Base-by-base conservation (phyloP, 2,329 filamentous ascomycete genomes). In the Verticillium nonalfalfae region DNA sequence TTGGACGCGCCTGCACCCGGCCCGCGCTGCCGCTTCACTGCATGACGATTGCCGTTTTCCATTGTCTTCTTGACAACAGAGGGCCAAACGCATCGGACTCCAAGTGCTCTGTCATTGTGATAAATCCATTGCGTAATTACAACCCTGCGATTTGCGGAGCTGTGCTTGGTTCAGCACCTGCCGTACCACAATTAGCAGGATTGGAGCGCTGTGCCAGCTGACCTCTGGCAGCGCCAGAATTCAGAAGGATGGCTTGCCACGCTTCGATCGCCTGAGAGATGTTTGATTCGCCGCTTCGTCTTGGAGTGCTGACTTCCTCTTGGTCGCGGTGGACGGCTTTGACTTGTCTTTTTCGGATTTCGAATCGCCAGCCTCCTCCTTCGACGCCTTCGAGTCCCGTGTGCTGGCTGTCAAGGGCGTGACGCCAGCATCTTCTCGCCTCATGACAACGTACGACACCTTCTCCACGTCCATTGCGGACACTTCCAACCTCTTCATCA, bases 391-490 rank as follows among this genome's bases (percentile, higher is more conserved):
- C 9, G 45, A 21, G n/a, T n/a, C 45, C 10, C n/a, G 26, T 11
- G n/a, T 15, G 18, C 4, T 26, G 13, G 33, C 52, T 54, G 26
- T 33, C 18, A 14, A 35, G 14, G 4, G 40, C 31, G 15, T 40
- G 33, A 38, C 52, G 36, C 35, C 45, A 21, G 55, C 15, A 9
- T 35, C 64, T 4, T 66, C 54, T 33, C 74, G 68, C 66, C 76
- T 85, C 69, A 90, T 83, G 58, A 90, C 70, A 10, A 90, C 88
- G 69, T 86, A 91, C 2, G 89, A 89, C 18, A 88, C 89, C 71
- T 83, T 88, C 73, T 93, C 90, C 5, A 89, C 75, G 38, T 90
- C 85, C 50, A 85, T 78, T 1, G 87, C 87, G 36, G 73, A 77
- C 1, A 86, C 82, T 4, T 71, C 74, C 7, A 90, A 75, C 56